These are phyloP conservation scores for Ambrosiella cleistominuta DNA, from an alignment of 2,329 filamentous ascomycete genomes.

Conservation along the genomic window DNA sequence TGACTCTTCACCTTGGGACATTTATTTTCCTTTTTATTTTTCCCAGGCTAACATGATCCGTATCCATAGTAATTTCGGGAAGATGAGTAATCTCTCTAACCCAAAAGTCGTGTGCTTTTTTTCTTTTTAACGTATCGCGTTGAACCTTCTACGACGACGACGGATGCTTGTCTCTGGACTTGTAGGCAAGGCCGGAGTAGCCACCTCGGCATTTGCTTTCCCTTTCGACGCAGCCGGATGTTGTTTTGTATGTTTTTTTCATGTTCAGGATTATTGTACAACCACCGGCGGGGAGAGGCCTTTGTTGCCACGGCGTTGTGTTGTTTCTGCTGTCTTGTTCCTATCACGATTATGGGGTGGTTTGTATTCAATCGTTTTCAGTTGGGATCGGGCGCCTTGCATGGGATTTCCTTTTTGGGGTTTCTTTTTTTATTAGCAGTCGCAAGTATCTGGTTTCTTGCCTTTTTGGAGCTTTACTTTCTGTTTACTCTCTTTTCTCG, in stretches of 20 bases:
- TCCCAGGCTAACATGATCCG: background rate
- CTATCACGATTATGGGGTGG: constrained; percentile 6
- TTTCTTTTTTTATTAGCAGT: constrained; percentile 8
- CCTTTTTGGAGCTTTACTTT: background rate
- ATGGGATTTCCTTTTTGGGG: constrained; percentile 9
- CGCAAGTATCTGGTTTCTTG: constrained; percentile 8
- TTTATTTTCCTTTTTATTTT: background rate
- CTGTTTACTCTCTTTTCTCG: constrained; percentile 1
- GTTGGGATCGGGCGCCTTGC: constrained; percentile 7
- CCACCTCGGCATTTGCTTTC: background rate
- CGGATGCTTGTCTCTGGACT: constrained; percentile 8
- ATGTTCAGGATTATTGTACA: constrained; percentile 13
- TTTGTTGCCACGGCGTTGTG: constrained; percentile 11
- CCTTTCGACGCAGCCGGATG: constrained; percentile 6
- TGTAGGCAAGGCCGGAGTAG: background rate
- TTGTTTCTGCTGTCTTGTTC: constrained; percentile 12
- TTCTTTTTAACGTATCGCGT: constrained; percentile 11
- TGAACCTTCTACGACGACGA: constrained; percentile 11
- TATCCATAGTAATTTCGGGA: background rate
- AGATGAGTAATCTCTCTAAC: background rate
- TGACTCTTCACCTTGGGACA: background rate
- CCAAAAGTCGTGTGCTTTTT: constrained; percentile 12
- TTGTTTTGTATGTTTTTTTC: constrained; percentile 6
- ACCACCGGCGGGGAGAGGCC: constrained; percentile 5
- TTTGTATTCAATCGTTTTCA: constrained; percentile 8